phyloP scores from a whole-genome alignment of 2,329 filamentous ascomycete genomes.

The Zasmidium angulare region DNA sequence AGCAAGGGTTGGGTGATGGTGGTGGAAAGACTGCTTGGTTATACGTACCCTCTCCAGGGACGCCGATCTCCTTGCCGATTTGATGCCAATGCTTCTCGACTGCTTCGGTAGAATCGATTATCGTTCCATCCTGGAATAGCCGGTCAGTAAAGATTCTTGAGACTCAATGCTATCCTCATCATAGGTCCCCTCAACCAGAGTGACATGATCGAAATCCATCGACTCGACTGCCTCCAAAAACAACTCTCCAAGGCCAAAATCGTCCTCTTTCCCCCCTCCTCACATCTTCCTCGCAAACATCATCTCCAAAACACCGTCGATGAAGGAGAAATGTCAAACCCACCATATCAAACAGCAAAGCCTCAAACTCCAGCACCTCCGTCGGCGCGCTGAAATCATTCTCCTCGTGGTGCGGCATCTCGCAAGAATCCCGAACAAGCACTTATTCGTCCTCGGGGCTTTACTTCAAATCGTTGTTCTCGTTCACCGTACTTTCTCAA shows the following conservation, averaged over 20 bases:
- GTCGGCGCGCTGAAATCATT: constrained; percentile 43
- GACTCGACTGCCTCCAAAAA: constrained; percentile 42
- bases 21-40: too few relatives aligned
- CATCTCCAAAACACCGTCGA: constrained; percentile 8
- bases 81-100: constrained; percentile 75
- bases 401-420: constrained; percentile 30
- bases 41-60: constrained; percentile 66
- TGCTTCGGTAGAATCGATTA: constrained; percentile 77
- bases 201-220: too few relatives aligned
- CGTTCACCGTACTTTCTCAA: too few relatives aligned
- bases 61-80: constrained; percentile 78
- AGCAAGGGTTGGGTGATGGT: background rate
- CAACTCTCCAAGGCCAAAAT: too few relatives aligned
- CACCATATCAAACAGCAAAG: constrained; percentile 36
- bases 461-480: too few relatives aligned
- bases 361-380: constrained; percentile 42
- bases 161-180: too few relatives aligned
- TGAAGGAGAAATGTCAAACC: too few relatives aligned
- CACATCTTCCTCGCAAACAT: background rate
- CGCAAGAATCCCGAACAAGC: background rate
- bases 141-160: too few relatives aligned
- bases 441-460: too few relatives aligned
- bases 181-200: too few relatives aligned
- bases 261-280: constrained; percentile 1
- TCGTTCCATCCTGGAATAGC: constrained; percentile 63